Percentiles rank a stretch among this genome's conserved stretches.
phyloP scores from a whole-genome alignment of 2,329 filamentous ascomycete genomes.

The Xylaria sp. region DNA sequence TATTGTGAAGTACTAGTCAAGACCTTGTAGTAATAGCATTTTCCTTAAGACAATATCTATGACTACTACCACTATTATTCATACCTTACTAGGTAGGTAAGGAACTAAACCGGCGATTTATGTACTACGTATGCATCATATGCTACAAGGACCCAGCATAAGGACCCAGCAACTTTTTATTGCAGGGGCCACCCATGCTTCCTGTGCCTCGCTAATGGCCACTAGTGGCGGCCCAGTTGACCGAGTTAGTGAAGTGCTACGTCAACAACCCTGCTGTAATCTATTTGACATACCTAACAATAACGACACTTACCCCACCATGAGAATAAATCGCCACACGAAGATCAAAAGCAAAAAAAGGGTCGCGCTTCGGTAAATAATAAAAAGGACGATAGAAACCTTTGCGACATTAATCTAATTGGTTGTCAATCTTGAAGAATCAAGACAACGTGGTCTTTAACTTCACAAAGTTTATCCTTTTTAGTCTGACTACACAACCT shows the following conservation, averaged over 20 bases:
- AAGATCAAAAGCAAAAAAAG: conserved; percentile 14
- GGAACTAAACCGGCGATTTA: no score
- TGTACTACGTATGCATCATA: no score
- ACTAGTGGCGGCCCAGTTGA: conserved; percentile 9
- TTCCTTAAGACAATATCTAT: no score
- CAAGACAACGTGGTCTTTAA: not conserved
- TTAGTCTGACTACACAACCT: not conserved
- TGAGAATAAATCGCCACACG: not conserved
- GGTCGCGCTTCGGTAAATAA: not conserved
- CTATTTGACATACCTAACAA: conserved; percentile 11
- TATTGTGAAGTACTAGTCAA: no score
- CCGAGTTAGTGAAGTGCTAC: conserved; percentile 39
- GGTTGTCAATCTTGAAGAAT: not conserved
- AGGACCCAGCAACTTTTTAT: not conserved
- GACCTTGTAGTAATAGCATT: no score
- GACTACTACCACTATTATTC: no score
- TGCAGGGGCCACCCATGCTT: conserved; percentile 17
- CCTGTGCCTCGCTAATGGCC: conserved; percentile 2
- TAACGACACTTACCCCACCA: conserved; percentile 14
- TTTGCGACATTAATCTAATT: conserved; percentile 26
- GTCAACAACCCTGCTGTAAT: conserved; percentile 41
- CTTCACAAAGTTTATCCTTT: no score
- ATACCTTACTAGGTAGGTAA: no score
- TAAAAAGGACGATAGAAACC: not conserved
- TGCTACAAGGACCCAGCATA: no score